A percentile compares a stretch with the other conserved stretches of the same genome.
Evolutionary conservation across 805 yeast genomes (phyloP).

Genomic region (Pichia nanzhaoensis): DNA sequence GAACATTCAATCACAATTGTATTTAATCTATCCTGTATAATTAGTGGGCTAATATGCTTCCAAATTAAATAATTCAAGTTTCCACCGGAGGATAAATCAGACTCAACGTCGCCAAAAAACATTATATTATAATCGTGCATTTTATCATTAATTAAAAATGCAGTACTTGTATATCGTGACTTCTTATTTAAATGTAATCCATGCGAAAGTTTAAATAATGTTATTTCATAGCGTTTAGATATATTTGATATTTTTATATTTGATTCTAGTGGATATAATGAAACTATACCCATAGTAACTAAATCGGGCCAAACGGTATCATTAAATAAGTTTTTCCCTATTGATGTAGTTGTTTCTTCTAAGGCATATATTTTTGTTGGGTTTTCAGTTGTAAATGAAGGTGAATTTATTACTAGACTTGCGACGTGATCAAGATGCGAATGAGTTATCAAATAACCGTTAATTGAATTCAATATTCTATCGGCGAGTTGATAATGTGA

Average conservation of each 20-base stretch:
- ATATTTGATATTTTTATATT: conserved; percentile 1
- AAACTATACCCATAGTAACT: conserved; percentile 27
- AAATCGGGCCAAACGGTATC: conserved; percentile 77
- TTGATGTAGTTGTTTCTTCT: conserved; percentile 41
- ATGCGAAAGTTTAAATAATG: conserved; percentile 37
- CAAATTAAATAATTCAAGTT: conserved; percentile 43
- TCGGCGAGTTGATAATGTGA: conserved; percentile 3
- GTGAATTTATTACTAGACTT: conserved; percentile 65
- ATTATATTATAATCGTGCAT: conserved; percentile 36
- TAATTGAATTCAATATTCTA: conserved; percentile 31
- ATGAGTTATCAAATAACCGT: conserved; percentile 59
- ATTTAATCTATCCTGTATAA: conserved; percentile 35
- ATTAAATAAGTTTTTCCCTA: conserved; percentile 59
- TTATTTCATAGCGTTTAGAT: conserved; percentile 33
- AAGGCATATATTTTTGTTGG: conserved; percentile 48
- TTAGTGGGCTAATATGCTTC: conserved; percentile 44
- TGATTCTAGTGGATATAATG: conserved; percentile 19
- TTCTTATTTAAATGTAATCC: conserved; percentile 19
- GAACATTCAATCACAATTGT: conserved; percentile 79
- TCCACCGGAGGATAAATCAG: conserved; percentile 44
- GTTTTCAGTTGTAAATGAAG: conserved; percentile 33
- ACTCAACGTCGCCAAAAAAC: conserved; percentile 81
- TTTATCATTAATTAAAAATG: conserved; percentile 44
- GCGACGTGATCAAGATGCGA: conserved; percentile 79
- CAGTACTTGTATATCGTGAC: conserved; percentile 42